Conservation (phyloP, 2,329 filamentous ascomycete species). For the Alternaria infectoria region DNA sequence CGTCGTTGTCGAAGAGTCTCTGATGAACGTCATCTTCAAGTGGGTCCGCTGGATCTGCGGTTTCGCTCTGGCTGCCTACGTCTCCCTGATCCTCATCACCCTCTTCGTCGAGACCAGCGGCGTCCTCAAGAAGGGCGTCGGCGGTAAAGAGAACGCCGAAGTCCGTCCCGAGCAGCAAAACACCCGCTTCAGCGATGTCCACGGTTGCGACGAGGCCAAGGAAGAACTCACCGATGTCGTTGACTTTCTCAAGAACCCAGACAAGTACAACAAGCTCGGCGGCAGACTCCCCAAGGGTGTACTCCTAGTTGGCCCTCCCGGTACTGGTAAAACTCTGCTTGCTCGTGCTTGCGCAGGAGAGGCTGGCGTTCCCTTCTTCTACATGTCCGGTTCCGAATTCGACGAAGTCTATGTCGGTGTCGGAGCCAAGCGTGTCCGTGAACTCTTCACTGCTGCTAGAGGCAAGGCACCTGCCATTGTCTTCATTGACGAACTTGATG, state of each 20-base stretch:
- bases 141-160: constrained; percentile 71
- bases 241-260: constrained; percentile 91
- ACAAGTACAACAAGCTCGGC: constrained; percentile 90
- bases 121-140: constrained; percentile 77
- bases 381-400: constrained; percentile 99
- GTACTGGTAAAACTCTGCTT: constrained; percentile 95
- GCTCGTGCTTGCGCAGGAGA: constrained; percentile 95
- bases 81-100: constrained; percentile 78
- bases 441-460: constrained; percentile 84
- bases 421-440: constrained; percentile 92
- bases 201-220: constrained; percentile 97
- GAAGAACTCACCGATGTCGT: constrained; percentile 97
- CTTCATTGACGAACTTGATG: constrained; percentile 93
- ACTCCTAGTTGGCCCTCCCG: constrained; percentile 90
- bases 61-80: constrained; percentile 79
- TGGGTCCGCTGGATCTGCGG: constrained; percentile 87
- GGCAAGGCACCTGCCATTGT: constrained; percentile 89
- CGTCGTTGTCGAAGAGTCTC: constrained; percentile 91
- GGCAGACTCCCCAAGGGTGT: constrained; percentile 98
- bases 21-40: constrained; percentile 79
- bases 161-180: constrained; percentile 92
- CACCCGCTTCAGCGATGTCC: constrained; percentile 89
- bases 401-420: constrained; percentile 99
- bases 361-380: constrained; percentile 98
- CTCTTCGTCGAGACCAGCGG: constrained; percentile 83